Evolutionary conservation across 1,284 basidiomycete genomes (phyloP).

Genomic region (Sutorius eximius): DNA sequence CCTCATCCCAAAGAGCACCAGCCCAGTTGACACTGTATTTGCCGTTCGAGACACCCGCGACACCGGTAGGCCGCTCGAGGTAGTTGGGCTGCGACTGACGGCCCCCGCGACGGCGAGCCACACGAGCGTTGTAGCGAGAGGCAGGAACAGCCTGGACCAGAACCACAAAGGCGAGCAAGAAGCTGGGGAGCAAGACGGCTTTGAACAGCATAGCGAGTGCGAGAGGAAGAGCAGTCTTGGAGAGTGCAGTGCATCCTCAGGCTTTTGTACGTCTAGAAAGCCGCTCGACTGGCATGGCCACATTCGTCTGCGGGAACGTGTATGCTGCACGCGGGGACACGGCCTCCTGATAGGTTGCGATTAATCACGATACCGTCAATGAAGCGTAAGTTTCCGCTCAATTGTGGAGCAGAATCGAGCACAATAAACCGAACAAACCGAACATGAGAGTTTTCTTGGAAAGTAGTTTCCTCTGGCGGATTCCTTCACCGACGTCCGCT

Average conservation of each 20-base stretch:
- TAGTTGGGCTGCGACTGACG: neutral
- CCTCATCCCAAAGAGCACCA: neutral
- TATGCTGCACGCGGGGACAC: neutral
- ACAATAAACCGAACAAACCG: neutral
- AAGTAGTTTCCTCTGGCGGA: neutral
- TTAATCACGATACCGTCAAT: neutral
- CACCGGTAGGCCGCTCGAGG: neutral
- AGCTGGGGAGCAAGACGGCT: neutral
- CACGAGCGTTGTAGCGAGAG: neutral
- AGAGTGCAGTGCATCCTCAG: neutral
- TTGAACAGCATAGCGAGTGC: neutral
- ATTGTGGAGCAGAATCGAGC: neutral
- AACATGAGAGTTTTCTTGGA: neutral
- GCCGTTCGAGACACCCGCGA: neutral
- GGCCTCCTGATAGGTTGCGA: neutral
- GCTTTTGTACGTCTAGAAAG: neutral
- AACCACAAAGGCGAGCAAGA: neutral
- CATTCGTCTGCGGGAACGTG: neutral
- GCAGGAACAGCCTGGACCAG: neutral
- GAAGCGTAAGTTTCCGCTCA: neutral
- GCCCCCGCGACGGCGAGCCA: slow-evolving; percentile 1
- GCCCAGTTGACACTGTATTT: neutral
- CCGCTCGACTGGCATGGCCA: neutral
- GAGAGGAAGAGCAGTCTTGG: neutral
- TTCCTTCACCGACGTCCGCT: neutral